These are phyloP conservation scores for Cryptococcus maquisensis DNA, from an alignment of 1,284 basidiomycete genomes.

Conservation along the genomic window DNA sequence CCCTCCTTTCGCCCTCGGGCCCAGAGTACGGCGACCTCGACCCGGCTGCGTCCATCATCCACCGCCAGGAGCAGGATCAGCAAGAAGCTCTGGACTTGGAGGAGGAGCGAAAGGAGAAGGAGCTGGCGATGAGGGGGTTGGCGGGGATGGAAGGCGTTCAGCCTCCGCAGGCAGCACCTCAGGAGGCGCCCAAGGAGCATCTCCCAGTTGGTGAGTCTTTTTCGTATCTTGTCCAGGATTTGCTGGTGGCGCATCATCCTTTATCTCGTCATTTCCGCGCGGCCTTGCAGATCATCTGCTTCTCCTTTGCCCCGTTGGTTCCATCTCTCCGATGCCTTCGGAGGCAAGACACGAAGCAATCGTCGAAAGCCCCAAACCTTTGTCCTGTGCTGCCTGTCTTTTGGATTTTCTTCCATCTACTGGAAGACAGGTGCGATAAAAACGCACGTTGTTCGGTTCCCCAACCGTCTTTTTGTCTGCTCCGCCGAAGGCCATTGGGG, in stretches of 20 bases:
- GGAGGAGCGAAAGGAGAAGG: constrained; percentile 37
- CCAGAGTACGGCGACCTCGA: constrained; percentile 31
- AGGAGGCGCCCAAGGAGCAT: too few relatives aligned
- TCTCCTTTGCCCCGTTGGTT: neutral
- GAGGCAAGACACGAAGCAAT: too few relatives aligned
- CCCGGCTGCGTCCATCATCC: constrained; percentile 17
- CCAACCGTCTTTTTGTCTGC: too few relatives aligned
- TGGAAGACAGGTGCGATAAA: too few relatives aligned
- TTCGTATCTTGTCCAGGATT: too few relatives aligned
- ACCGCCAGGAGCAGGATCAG: constrained; percentile 28
- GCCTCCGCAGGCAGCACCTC: too few relatives aligned
- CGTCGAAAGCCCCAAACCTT: too few relatives aligned
- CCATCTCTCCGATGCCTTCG: neutral
- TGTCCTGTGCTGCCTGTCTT: too few relatives aligned
- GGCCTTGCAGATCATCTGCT: neutral
- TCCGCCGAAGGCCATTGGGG: too few relatives aligned
- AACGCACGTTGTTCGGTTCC: too few relatives aligned
- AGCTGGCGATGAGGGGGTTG: constrained; percentile 6
- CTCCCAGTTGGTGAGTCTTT: too few relatives aligned
- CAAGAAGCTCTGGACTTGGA: constrained; percentile 41
- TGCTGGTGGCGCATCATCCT: neutral
- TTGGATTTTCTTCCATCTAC: too few relatives aligned
- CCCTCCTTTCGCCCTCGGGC: constrained; percentile 28
- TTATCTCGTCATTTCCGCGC: neutral
- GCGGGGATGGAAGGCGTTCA: neutral